Evolutionary conservation across 306 rosid genomes (phyloP), one percentile per base, ranked within the genome.

Genomic region (Quercus dentata): DNA sequence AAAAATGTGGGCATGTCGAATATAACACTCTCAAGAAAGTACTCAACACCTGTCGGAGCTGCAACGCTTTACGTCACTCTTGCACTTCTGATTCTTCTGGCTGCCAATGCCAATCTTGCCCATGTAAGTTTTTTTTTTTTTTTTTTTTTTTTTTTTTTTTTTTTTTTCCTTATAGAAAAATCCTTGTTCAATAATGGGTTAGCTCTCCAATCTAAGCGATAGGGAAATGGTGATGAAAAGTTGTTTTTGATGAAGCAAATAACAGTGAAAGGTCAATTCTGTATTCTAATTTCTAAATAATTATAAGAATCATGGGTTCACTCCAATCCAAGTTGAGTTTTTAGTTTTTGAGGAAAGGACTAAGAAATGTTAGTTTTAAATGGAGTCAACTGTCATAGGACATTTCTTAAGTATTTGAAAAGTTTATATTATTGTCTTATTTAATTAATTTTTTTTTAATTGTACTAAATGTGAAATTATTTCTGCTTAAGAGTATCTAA

Each of bases 1-100:
- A 87, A 17, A 87, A 92, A 68, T 88, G 93, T 79, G 90, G 88
- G 0, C 89, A 92, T 73, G 88, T 94, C 10, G 97, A 92, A 83
- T 94, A 92, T 31, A 84, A 87, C 77, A 82, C 89, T 75, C 82
- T 94, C 38, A 94, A 94, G 85, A 89, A 89, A n/a, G 98, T 94
- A 21, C 86, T 94, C 13, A 92, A 89, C 88, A 89, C 81, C 68
- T 94, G 98, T 74, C 85, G 75, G 79, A 73, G 55, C 61, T 89
- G 89, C n/a, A 86, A 83, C 61, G 10, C 49, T n/a, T 57, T 68
- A 78, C 59, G 83, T 23, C 74, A 30, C 20, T 78, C 84, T 70
- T 69, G 71, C 49, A 64, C 75, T 23, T 63, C 78, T 61, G 86
- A 86, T 44, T 94, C 76, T 27, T 63, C 80, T 61, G 86, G 86